Conservation (phyloP, 2,329 filamentous ascomycete genomes). For the Cercospora brassicicola region DNA sequence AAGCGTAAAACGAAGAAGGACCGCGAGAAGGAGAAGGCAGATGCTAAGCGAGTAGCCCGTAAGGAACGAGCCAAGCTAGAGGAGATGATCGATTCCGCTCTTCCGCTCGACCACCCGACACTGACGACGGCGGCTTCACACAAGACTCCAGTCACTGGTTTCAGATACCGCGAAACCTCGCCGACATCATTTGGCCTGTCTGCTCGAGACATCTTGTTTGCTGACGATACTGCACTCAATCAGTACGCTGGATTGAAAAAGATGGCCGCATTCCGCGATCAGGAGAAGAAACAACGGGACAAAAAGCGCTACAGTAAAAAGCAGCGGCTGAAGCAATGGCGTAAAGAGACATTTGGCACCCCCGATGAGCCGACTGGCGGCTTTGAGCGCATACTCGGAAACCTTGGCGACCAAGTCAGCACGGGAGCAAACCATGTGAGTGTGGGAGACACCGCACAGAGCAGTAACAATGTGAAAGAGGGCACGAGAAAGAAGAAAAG, state of each 20-base stretch:
- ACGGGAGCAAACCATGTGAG: constrained; percentile 17
- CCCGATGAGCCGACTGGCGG: constrained; percentile 53
- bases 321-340: constrained; percentile 84
- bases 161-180: constrained; percentile 93
- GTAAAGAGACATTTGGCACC: constrained; percentile 65
- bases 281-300: constrained; percentile 85
- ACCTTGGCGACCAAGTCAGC: constrained; percentile 26
- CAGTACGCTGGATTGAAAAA: constrained; percentile 93
- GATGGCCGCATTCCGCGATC: constrained; percentile 82
- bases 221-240: constrained; percentile 82
- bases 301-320: constrained; percentile 91
- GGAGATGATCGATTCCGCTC: constrained; percentile 76
- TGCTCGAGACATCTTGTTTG: constrained; percentile 84
- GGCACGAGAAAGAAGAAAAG: constrained; percentile 41
- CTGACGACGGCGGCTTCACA: constrained; percentile 47
- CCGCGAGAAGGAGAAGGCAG: constrained; percentile 46
- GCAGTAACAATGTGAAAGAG: constrained; percentile 39
- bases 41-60: constrained; percentile 70
- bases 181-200: constrained; percentile 88
- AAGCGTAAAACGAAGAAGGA: constrained; percentile 44
- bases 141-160: constrained; percentile 55
- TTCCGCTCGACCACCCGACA: constrained; percentile 69
- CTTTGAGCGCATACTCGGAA: constrained; percentile 39
- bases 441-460: constrained; percentile 1
- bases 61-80: constrained; percentile 82